Percentiles rank a stretch among this genome's conserved stretches.
phyloP scores from a whole-genome alignment of 306 rosid genomes.

The Citrullus amarus region DNA sequence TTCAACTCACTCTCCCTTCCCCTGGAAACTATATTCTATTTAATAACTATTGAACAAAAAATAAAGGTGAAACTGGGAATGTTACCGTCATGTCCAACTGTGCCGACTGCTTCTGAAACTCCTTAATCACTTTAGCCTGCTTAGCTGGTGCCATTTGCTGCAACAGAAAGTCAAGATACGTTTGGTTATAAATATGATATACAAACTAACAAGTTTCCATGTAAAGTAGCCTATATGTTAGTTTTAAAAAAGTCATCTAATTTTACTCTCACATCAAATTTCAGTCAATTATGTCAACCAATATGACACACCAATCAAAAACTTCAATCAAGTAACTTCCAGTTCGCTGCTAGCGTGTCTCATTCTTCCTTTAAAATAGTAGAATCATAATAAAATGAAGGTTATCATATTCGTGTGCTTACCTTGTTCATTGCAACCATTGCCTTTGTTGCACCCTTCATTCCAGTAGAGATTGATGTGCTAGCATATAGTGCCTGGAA shows the following conservation, averaged over 20 bases:
- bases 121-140: conserved; percentile 76
- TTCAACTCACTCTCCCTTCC: neutral
- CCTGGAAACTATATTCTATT: neutral
- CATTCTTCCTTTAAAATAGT: neutral
- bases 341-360: neutral
- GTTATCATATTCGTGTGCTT: neutral
- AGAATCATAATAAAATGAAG: neutral
- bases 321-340: neutral
- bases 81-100: conserved; percentile 97
- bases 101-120: conserved; percentile 89
- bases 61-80: neutral
- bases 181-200: neutral
- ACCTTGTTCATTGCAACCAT: conserved; percentile 98
- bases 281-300: neutral
- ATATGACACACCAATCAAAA: neutral
- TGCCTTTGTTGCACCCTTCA: conserved; percentile 98
- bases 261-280: neutral
- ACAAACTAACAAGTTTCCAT: neutral
- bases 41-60: neutral
- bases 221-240: neutral
- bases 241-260: neutral
- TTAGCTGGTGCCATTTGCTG: conserved; percentile 98
- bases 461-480: conserved; percentile 90
- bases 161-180: conserved; percentile 15
- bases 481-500: conserved; percentile 83